Percentiles rank a stretch among this genome's conserved stretches.
Evolutionary conservation across 805 yeast species (phyloP).

Genomic region (Metschnikowia similis): DNA sequence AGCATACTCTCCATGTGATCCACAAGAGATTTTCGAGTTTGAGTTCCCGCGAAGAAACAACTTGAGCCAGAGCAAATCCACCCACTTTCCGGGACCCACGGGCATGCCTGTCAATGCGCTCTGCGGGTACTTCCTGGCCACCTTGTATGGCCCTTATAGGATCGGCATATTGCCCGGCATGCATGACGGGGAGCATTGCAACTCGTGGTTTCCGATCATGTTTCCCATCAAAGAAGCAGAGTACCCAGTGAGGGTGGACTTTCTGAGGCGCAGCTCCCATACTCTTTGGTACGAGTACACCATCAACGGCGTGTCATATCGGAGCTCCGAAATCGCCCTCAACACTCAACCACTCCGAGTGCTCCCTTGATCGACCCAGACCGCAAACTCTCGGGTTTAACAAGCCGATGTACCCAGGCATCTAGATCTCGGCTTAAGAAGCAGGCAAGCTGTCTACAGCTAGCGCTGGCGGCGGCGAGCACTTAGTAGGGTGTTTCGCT

Average conservation of each 20-base stretch:
- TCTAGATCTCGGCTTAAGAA: too few relatives aligned
- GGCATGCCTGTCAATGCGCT: conserved; percentile 50
- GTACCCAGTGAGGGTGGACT: conserved; percentile 5
- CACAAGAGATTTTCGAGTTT: conserved; percentile 59
- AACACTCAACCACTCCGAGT: background rate
- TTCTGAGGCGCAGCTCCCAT: conserved; percentile 9
- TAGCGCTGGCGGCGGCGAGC: too few relatives aligned
- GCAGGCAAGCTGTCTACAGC: background rate
- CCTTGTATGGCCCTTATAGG: conserved; percentile 54
- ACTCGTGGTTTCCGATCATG: conserved; percentile 37
- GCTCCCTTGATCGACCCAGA: too few relatives aligned
- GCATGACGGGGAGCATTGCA: conserved; percentile 20
- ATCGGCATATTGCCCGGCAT: conserved; percentile 39
- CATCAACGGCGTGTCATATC: conserved; percentile 6
- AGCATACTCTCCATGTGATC: conserved; percentile 26
- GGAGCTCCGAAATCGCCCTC: background rate
- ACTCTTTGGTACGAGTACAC: conserved; percentile 13
- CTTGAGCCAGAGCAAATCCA: conserved; percentile 7
- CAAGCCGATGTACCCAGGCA: too few relatives aligned
- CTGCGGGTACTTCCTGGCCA: conserved; percentile 70
- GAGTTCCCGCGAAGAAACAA: conserved; percentile 44
- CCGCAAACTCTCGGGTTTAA: too few relatives aligned
- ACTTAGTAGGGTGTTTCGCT: too few relatives aligned
- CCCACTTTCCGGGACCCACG: conserved; percentile 32
- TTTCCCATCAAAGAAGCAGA: conserved; percentile 24